Conservation (phyloP, 306 rosid species). For the Oemleria cerasiformis region DNA sequence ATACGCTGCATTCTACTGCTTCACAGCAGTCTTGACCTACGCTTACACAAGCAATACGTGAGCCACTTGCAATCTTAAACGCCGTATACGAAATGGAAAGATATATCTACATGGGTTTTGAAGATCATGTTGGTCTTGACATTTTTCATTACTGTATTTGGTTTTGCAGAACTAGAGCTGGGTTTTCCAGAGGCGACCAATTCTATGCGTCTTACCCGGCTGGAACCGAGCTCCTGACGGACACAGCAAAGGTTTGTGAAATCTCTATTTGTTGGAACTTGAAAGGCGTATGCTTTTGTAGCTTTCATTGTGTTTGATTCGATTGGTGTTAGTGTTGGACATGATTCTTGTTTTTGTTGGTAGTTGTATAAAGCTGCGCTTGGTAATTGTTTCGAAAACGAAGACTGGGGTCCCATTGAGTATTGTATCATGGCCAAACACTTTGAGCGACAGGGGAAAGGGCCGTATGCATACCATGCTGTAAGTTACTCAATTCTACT, state of each 20-base stretch:
- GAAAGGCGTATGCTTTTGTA: no score
- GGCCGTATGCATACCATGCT: slow-evolving; percentile 86
- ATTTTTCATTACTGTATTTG: slow-evolving; percentile 1
- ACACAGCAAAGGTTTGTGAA: slow-evolving; percentile 63
- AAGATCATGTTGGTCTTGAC: slow-evolving; percentile 17
- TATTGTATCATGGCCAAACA: slow-evolving; percentile 87
- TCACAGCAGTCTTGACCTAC: slow-evolving; percentile 54
- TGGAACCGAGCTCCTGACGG: slow-evolving; percentile 90
- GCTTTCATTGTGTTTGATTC: not conserved
- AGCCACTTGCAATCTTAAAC: slow-evolving; percentile 20
- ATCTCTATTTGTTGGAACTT: not conserved
- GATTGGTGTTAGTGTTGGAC: not conserved
- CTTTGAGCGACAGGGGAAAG: slow-evolving; percentile 85
- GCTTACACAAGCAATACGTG: slow-evolving; percentile 81
- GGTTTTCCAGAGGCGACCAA: slow-evolving; percentile 91
- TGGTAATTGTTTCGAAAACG: slow-evolving; percentile 78
- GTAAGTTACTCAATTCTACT: slow-evolving; percentile 42
- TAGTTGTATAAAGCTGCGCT: slow-evolving; percentile 93
- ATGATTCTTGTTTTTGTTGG: slow-evolving; percentile 2
- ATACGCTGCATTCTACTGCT: slow-evolving; percentile 80
- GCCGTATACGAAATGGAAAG: no score
- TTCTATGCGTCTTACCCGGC: slow-evolving; percentile 93
- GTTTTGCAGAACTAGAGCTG: slow-evolving; percentile 86
- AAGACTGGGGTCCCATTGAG: slow-evolving; percentile 95
- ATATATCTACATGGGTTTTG: not conserved